Evolutionary conservation across 441 rosid genomes (phyloP), one percentile per base, ranked within the genome.

Genomic region (Daphne laureola): DNA sequence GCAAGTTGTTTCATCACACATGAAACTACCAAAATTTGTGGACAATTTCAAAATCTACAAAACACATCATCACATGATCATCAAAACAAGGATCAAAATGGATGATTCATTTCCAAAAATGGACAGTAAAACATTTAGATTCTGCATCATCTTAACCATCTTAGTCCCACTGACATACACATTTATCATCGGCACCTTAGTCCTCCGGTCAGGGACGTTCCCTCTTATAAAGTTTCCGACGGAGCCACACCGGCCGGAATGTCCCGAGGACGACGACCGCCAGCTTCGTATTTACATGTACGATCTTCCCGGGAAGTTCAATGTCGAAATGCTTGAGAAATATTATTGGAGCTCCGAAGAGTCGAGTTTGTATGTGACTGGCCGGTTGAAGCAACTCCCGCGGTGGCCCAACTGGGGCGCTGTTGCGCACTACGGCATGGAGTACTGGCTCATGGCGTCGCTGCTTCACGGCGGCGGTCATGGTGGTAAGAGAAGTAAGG

Each of bases 381-480:
- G 63, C 2, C 75, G 59, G 7, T 50, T 68, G 67, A 74, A 72
- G 42, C 59, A 72, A 42, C 59, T 90, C 55, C 97, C 95, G 5
- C 72, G 66, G 25, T 90, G 95, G 97, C 38, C 38, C 2, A 31
- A 31, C 47, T 66, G 74, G 14, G 97, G 90, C 17, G 42, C 87
- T 47, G 65, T 71, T 55, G 61, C 68, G 64, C 97, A 90, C 67
- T 90, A 90, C 48, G 84, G 95, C 55, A 85, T 78, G 52, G 97
- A 90, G 83, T 87, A 90, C 55, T 90, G 97, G 97, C 57, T 90
- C 51, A 79, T 87, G 95, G 95, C 80, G 12, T 90, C 95, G 53
- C 88, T 90, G 43, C 65, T 90, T 59, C 54, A 75, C 46, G 72
- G 61, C 4, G 80, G 60, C 0, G 77, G 25, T n/a, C 31, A 26